These are phyloP conservation scores for Rhizopogon vulgaris DNA, from an alignment of 768 basidiomycete species.

Conservation along the genomic window DNA sequence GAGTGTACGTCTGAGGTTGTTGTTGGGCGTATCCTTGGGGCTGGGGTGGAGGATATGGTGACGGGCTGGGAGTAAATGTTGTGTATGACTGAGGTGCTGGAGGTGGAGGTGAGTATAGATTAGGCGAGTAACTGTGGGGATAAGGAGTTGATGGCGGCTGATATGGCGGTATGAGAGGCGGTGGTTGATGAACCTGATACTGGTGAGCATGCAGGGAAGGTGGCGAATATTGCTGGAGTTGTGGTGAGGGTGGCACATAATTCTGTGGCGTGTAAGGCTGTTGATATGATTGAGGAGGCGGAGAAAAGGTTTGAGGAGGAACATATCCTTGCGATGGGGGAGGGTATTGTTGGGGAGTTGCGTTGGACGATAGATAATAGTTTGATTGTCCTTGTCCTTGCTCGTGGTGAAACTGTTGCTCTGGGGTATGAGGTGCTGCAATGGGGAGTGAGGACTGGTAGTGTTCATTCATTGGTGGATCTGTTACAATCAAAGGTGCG, in stretches of 20 bases:
- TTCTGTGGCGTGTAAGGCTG: conserved; percentile 10
- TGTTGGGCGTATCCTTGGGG: conserved; percentile 6
- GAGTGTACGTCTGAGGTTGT: conserved; percentile 10
- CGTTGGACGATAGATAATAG: conserved; percentile 2
- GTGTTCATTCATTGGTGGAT: conserved; percentile 1
- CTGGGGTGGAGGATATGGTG: conserved; percentile 1
- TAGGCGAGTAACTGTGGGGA: conserved; percentile 14
- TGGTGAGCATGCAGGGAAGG: conserved; percentile 10
- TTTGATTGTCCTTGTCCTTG: conserved; percentile 1
- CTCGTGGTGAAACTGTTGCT: not conserved
- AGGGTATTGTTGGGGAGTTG: conserved; percentile 12
- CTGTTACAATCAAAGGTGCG: not conserved
- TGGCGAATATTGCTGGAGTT: conserved; percentile 10
- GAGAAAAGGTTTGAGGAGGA: not conserved
- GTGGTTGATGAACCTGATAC: conserved; percentile 3
- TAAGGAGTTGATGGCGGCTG: conserved; percentile 26
- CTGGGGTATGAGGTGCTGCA: not conserved
- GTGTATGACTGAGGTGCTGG: conserved; percentile 7
- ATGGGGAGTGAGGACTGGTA: conserved; percentile 7
- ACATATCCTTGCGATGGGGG: not conserved
- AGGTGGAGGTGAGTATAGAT: conserved; percentile 8
- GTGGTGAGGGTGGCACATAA: conserved; percentile 2
- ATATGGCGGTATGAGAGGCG: not conserved
- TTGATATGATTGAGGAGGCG: conserved; percentile 8
- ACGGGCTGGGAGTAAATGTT: conserved; percentile 6